Evolutionary conservation across 768 basidiomycete species (phyloP), one percentile per base, ranked within the genome.

Genomic region (Pleurotus platypus): DNA sequence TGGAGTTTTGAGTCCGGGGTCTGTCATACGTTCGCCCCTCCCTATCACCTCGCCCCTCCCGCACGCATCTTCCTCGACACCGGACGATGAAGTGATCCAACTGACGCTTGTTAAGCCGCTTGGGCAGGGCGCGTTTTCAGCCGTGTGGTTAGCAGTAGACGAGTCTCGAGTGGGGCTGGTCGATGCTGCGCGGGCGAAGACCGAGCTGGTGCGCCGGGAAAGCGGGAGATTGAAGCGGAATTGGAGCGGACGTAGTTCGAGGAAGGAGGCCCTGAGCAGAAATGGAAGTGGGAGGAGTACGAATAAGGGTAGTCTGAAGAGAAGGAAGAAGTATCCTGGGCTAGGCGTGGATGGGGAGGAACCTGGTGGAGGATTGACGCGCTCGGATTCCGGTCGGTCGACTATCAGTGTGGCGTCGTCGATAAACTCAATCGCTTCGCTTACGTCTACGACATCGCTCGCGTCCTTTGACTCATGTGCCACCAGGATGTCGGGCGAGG

Each of bases 91-190:
- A 11, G 30, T 55, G 61, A 63, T 2, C 66, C 73, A n/a, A 68
- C 72, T 86, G 15, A 73, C 73, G 18, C 79, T 91, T 6, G 61
- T 82, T 27, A 75, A 74, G 1, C 69, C 75, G 3, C 76, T 92
- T 2, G 90, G 90, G 18, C 79, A 83, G 37, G 90, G 90, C 42
- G 81, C 88, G 1, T 92, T 92, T 68, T 86, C 84, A 47, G 78
- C 78, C 48, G 90, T 92, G 12, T 91, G 89, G 86, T 78, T 89
- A 5, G 89, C 87, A 2, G 75, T 79, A 46, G 81, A 82, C 62
- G 69, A 80, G 7, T 79, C 78, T 11, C 69, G 67, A 8, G 70
- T 77, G 42, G 75, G 80, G 2, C 70, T 81, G n/a, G 67, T 76
- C 8, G 13, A 27, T 1, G 39, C 8, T 20, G 51, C 68, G 77